phyloP scores from a whole-genome alignment of 2,329 filamentous ascomycete species.

The Metarhizium rileyi region DNA sequence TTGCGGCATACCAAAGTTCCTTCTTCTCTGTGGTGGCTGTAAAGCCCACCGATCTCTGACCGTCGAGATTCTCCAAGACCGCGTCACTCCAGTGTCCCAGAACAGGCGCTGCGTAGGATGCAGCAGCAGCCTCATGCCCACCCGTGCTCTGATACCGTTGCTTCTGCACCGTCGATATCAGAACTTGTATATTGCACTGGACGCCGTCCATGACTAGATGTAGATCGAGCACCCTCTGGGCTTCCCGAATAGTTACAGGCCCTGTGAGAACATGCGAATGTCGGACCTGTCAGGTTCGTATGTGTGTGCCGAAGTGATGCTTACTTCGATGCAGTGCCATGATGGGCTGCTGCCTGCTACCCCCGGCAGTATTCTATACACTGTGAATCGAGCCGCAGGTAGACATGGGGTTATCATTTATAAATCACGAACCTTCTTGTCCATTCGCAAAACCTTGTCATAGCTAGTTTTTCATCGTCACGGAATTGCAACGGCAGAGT shows the following conservation, averaged over 20 bases:
- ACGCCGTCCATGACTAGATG: slow-evolving; percentile 7
- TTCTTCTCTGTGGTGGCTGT: neutral
- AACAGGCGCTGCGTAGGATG: neutral
- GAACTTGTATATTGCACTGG: slow-evolving; percentile 5
- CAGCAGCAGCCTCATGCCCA: neutral
- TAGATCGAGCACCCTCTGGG: slow-evolving; percentile 7
- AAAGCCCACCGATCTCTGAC: neutral
- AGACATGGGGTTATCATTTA: slow-evolving; percentile 2
- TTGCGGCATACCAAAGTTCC: neutral
- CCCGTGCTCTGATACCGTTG: neutral
- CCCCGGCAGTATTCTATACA: slow-evolving; percentile 1
- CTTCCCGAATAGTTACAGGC: slow-evolving; percentile 5
- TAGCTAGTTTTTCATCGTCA: slow-evolving; percentile 4
- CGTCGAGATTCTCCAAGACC: neutral
- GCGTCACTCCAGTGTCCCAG: neutral
- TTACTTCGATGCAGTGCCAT: slow-evolving; percentile 6
- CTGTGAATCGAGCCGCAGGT: slow-evolving; percentile 5
- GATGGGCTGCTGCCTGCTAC: slow-evolving; percentile 1
- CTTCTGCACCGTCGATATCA: slow-evolving; percentile 3
- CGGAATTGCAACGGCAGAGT: slow-evolving; percentile 6
- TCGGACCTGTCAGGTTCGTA: slow-evolving; percentile 4
- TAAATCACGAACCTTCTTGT: slow-evolving; percentile 7
- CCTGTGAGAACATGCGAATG: slow-evolving; percentile 5
- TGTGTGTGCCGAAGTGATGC: slow-evolving; percentile 7
- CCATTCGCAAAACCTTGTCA: slow-evolving; percentile 4